Conservation (phyloP, 2,329 filamentous ascomycete genomes). For the Metarhizium guizhouense region DNA sequence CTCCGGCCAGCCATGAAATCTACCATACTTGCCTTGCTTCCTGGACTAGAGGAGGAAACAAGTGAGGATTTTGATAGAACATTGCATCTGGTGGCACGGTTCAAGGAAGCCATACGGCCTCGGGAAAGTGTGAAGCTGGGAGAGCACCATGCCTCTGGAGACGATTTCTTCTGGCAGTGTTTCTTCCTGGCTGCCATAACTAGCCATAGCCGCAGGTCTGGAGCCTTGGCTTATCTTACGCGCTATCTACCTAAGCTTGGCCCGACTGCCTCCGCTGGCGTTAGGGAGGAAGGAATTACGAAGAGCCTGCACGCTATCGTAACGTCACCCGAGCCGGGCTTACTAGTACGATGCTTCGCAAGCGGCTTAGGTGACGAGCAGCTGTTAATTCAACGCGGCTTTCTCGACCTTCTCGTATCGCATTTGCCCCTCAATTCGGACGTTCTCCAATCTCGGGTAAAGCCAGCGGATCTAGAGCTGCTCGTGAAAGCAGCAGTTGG, state of each 20-base stretch:
- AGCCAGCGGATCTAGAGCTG: constrained; percentile 67
- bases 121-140: constrained; percentile 40
- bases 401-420: constrained; percentile 83
- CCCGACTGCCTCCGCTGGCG: constrained; percentile 4
- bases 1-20: constrained; percentile 85
- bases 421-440: constrained; percentile 78
- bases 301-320: constrained; percentile 55
- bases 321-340: constrained; percentile 80
- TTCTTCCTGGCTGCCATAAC: constrained; percentile 92
- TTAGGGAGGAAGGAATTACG: constrained; percentile 8
- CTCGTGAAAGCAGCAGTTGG: constrained; percentile 76
- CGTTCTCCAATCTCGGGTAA: constrained; percentile 68
- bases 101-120: constrained; percentile 61
- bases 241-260: constrained; percentile 57
- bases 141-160: constrained; percentile 49
- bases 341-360: constrained; percentile 85
- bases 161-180: constrained; percentile 97
- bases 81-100: constrained; percentile 64
- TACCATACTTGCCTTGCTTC: constrained; percentile 78
- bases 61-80: constrained; percentile 95
- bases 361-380: constrained; percentile 83
- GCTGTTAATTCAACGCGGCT: constrained; percentile 85
- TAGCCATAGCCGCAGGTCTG: constrained; percentile 72
- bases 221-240: constrained; percentile 77
- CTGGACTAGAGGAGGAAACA: constrained; percentile 89